A percentile compares a stretch with the other conserved stretches of the same genome.
phyloP scores from a whole-genome alignment of 2,329 filamentous ascomycete species.

The Aureobasidium subglaciale region DNA sequence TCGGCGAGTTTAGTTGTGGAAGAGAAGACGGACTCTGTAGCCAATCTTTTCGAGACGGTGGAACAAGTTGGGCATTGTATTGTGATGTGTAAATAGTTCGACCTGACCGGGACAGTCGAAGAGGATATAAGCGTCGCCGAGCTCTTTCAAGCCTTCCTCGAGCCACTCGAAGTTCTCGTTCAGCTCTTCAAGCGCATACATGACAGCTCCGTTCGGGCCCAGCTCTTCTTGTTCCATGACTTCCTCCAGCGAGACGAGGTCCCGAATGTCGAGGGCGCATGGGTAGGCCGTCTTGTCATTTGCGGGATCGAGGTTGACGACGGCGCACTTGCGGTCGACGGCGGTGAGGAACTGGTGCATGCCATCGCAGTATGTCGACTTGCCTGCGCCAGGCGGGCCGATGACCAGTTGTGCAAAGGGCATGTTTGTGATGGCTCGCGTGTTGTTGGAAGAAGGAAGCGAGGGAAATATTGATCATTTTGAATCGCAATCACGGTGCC shows the following conservation, averaged over 20 bases:
- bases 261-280: constrained; percentile 82
- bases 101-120: constrained; percentile 98
- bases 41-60: constrained; percentile 82
- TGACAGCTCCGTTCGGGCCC: constrained; percentile 83
- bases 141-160: constrained; percentile 67
- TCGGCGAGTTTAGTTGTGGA: background rate
- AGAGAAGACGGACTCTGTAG: constrained; percentile 64
- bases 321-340: constrained; percentile 87
- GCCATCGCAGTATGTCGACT: constrained; percentile 97
- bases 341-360: constrained; percentile 98
- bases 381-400: constrained; percentile 90
- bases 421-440: constrained; percentile 15
- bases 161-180: constrained; percentile 94
- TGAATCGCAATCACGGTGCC: constrained; percentile 1
- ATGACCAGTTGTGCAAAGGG: constrained; percentile 23
- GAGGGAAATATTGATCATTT: background rate
- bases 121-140: constrained; percentile 78
- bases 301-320: constrained; percentile 94
- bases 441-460: background rate
- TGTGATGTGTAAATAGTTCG: constrained; percentile 93
- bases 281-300: constrained; percentile 90
- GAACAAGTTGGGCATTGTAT: constrained; percentile 85
- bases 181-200: constrained; percentile 92
- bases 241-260: constrained; percentile 82
- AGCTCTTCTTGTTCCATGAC: constrained; percentile 88